These are phyloP conservation scores for Cladophialophora yegresii DNA, from an alignment of 2,329 filamentous ascomycete genomes.

Conservation along the genomic window DNA sequence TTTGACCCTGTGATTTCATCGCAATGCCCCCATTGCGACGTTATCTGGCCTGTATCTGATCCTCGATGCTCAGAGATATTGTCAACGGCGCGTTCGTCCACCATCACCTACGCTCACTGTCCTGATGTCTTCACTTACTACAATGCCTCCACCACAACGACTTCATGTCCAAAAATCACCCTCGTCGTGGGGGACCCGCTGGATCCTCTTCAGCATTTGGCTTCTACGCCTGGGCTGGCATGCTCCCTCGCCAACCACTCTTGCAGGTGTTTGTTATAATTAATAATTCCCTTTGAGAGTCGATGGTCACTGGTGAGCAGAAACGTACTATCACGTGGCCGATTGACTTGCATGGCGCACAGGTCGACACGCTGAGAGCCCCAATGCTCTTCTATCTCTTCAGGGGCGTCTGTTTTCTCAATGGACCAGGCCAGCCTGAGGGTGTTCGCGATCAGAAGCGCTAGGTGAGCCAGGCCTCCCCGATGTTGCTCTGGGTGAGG, in stretches of 20 bases:
- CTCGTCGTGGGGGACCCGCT: not conserved
- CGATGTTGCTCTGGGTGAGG: conserved; percentile 5
- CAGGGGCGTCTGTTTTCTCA: conserved; percentile 8
- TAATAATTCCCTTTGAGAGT: conserved; percentile 9
- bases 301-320: conserved; percentile 10
- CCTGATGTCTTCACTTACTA: not conserved
- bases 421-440: conserved; percentile 3
- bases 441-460: conserved; percentile 13
- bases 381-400: conserved; percentile 14
- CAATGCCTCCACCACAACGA: not conserved
- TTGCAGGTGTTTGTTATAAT: not conserved
- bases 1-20: not conserved
- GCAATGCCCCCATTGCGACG: not conserved
- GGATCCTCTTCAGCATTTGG: conserved; percentile 2
- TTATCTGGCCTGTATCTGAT: not conserved
- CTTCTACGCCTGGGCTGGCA: not conserved
- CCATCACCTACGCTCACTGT: not conserved
- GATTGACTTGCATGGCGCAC: conserved; percentile 7
- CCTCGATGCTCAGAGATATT: not conserved
- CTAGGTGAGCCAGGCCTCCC: not conserved
- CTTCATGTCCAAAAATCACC: conserved; percentile 3
- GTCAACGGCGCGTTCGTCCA: not conserved
- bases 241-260: not conserved
- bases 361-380: not conserved
- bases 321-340: not conserved